A percentile compares a stretch with the other conserved stretches of the same genome.
Evolutionary conservation across 108 stramenopile genomes (phyloP).

Genomic region (Cyclotella cryptica): DNA sequence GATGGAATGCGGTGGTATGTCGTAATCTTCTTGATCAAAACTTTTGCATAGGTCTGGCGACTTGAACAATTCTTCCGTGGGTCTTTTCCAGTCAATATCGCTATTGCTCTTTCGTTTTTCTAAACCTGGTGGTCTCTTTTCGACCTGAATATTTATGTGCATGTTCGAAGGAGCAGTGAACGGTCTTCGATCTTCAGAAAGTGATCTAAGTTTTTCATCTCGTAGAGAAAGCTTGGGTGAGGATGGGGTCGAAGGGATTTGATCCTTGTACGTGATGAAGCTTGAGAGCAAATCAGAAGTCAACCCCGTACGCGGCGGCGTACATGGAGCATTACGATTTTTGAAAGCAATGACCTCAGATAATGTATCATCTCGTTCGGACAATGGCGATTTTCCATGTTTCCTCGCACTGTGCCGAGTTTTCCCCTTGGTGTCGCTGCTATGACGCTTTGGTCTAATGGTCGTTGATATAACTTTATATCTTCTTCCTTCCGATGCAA

Average conservation of each 20-base stretch:
- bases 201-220: not conserved
- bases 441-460: too few relatives aligned
- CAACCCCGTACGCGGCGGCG: not conserved
- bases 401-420: too few relatives aligned
- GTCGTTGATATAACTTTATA: too few relatives aligned
- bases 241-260: constrained; percentile 3
- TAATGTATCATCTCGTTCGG: not conserved
- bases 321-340: not conserved
- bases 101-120: constrained; percentile 4
- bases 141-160: too few relatives aligned
- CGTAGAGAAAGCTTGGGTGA: not conserved
- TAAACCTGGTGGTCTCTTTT: not conserved
- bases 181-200: not conserved
- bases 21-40: constrained; percentile 1
- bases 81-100: not conserved
- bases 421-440: too few relatives aligned
- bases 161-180: not conserved
- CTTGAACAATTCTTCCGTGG: not conserved
- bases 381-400: not conserved
- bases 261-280: constrained; percentile 33
- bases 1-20: not conserved
- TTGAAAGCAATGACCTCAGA: not conserved
- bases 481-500: too few relatives aligned
- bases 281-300: constrained; percentile 21
- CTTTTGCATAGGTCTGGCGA: not conserved